phyloP scores from a whole-genome alignment of 352 stramenopile species.

The Phytopythium delawarense region DNA sequence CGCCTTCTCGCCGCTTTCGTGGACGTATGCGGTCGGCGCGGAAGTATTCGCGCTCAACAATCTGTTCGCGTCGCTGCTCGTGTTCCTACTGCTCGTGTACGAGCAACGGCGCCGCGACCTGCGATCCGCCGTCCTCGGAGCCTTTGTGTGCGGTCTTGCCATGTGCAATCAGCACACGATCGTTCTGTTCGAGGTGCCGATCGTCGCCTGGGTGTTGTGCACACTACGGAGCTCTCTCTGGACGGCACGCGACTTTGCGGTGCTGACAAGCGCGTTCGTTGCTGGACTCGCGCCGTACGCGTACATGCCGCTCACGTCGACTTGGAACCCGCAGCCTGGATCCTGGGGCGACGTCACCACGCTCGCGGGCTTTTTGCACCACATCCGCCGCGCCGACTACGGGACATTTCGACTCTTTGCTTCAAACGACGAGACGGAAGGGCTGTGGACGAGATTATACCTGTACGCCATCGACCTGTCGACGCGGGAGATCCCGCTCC shows the following conservation, averaged over 20 bases:
- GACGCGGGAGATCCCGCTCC: constrained; percentile 38
- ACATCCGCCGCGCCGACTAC: constrained; percentile 91
- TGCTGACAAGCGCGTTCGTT: constrained; percentile 41
- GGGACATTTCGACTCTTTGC: constrained; percentile 92
- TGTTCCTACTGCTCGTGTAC: constrained; percentile 64
- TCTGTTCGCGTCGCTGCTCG: constrained; percentile 79
- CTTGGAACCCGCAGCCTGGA: constrained; percentile 69
- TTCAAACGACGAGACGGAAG: constrained; percentile 58
- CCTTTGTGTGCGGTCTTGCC: constrained; percentile 89
- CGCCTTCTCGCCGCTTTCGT: constrained; percentile 92
- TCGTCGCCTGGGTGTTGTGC: constrained; percentile 77
- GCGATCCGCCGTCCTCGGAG: constrained; percentile 41
- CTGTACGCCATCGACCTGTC: constrained; percentile 76
- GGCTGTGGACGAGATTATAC: constrained; percentile 56
- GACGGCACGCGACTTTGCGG: constrained; percentile 26
- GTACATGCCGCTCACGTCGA: constrained; percentile 81
- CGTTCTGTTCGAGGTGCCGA: constrained; percentile 89
- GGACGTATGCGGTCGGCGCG: constrained; percentile 92
- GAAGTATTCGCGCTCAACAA: constrained; percentile 98
- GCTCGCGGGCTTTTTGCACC: constrained; percentile 85
- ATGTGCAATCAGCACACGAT: constrained; percentile 97
- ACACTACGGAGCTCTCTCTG: constrained; percentile 27
- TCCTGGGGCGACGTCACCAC: constrained; percentile 92
- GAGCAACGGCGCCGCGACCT: constrained; percentile 17
- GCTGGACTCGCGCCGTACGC: constrained; percentile 83